These are phyloP conservation scores for Elsinoe ampelina DNA, from an alignment of 2,329 filamentous ascomycete species.

Conservation along the genomic window DNA sequence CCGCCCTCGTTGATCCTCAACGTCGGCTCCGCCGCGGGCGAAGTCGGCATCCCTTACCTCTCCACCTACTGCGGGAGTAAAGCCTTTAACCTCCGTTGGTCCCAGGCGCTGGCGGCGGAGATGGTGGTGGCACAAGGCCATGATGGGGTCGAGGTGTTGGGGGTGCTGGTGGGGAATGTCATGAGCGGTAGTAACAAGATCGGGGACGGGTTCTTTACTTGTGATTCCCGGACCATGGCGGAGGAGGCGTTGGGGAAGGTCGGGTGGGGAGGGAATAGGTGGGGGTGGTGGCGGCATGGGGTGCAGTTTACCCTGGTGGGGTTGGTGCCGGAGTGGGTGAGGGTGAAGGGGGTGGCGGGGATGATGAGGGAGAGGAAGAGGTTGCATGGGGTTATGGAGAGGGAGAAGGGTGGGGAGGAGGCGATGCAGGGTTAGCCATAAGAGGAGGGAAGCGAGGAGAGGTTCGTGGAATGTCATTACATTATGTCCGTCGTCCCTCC, in stretches of 20 bases:
- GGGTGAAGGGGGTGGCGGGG: constrained; percentile 11
- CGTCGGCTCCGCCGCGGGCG: constrained; percentile 39
- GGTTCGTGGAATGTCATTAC: background rate
- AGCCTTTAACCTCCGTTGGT: constrained; percentile 36
- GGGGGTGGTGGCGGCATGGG: constrained; percentile 22
- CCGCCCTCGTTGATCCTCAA: constrained; percentile 42
- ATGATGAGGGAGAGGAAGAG: constrained; percentile 15
- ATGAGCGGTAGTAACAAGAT: constrained; percentile 24
- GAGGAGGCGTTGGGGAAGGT: constrained; percentile 18
- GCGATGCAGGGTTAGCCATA: background rate
- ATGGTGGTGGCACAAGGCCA: constrained; percentile 30
- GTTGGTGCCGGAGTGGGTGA: constrained; percentile 17
- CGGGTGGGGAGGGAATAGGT: constrained; percentile 20
- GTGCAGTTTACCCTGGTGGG: constrained; percentile 19
- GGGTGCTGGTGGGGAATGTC: constrained; percentile 29
- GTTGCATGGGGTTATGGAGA: background rate
- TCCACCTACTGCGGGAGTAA: constrained; percentile 40
- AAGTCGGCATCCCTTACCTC: constrained; percentile 39
- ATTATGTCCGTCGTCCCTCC: background rate
- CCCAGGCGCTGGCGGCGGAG: constrained; percentile 35
- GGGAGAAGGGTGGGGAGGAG: background rate
- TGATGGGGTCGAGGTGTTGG: constrained; percentile 31
- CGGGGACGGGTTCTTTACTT: constrained; percentile 9
- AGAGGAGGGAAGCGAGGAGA: background rate
- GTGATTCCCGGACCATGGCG: constrained; percentile 18